phyloP scores from a whole-genome alignment of 257 asterid species.

The Lycium ferocissimum region DNA sequence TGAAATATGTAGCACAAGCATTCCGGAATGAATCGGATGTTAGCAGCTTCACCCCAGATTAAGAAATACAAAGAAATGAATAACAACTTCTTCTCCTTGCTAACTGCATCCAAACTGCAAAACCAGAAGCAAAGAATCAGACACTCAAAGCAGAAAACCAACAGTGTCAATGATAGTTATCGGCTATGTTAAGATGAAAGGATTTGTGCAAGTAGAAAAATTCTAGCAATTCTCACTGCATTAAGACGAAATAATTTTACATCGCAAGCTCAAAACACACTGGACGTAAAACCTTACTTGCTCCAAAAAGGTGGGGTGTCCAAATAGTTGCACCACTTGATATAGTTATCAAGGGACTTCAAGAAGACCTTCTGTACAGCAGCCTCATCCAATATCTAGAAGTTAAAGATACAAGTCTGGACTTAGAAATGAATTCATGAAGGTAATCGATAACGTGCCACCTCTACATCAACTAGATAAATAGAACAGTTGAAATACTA shows the following conservation, averaged over 20 bases:
- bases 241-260: not conserved
- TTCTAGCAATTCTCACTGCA: not conserved
- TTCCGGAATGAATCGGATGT: conserved; percentile 96
- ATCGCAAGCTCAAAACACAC: not conserved
- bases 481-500: not conserved
- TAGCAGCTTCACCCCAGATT: conserved; percentile 99
- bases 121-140: conserved; percentile 17
- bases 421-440: conserved; percentile 15
- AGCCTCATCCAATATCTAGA: conserved; percentile 95
- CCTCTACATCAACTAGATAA: not conserved
- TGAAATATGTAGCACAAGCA: conserved; percentile 99
- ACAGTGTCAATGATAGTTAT: not conserved
- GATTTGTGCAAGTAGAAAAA: conserved; percentile 24
- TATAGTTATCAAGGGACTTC: conserved; percentile 94
- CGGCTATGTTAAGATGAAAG: not conserved
- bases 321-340: conserved; percentile 91
- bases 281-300: conserved; percentile 65
- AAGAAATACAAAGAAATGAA: conserved; percentile 80
- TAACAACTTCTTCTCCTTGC: conserved; percentile 92
- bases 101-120: conserved; percentile 81
- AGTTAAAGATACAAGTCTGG: conserved; percentile 7
- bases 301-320: conserved; percentile 88
- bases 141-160: conserved; percentile 19
- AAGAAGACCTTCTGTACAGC: conserved; percentile 84
- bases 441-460: not conserved